Evolutionary conservation across 495 filamentous ascomycete species (phyloP).

Genomic region (Saxophila tyrrhenica): DNA sequence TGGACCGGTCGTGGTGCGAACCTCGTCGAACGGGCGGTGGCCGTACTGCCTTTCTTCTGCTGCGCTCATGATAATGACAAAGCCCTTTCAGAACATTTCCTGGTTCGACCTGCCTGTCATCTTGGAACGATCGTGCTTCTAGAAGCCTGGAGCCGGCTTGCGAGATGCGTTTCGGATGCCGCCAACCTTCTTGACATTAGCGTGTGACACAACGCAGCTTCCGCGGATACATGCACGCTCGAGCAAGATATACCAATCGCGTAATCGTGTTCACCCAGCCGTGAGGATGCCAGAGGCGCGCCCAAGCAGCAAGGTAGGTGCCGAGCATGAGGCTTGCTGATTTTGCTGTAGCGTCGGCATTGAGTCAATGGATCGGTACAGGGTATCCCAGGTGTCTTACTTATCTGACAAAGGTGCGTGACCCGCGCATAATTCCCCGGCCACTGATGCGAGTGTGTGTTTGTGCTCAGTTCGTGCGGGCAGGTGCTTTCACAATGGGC

Average conservation of each 20-base stretch:
- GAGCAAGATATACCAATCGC: neutral
- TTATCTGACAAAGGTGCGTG: neutral
- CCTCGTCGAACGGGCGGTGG: too few species aligned
- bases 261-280: neutral
- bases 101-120: neutral
- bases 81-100: too few species aligned
- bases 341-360: neutral
- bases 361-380: too few species aligned
- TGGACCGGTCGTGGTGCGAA: too few species aligned
- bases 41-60: too few species aligned
- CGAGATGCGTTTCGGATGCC: neutral
- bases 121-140: too few species aligned
- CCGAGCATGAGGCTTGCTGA: neutral
- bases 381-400: neutral
- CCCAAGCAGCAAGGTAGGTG: neutral
- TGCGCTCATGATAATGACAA: too few species aligned
- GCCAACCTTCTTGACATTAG: neutral
- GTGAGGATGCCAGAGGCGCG: neutral
- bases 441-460: neutral
- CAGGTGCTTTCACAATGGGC: neutral
- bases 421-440: neutral
- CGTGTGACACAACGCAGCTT: too few species aligned
- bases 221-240: neutral
- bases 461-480: neutral
- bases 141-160: neutral